Percentiles rank a stretch among this genome's conserved stretches.
These are phyloP conservation scores for Vitis amurensis DNA, from an alignment of 164 flowering plant genomes.

Conservation along the genomic window DNA sequence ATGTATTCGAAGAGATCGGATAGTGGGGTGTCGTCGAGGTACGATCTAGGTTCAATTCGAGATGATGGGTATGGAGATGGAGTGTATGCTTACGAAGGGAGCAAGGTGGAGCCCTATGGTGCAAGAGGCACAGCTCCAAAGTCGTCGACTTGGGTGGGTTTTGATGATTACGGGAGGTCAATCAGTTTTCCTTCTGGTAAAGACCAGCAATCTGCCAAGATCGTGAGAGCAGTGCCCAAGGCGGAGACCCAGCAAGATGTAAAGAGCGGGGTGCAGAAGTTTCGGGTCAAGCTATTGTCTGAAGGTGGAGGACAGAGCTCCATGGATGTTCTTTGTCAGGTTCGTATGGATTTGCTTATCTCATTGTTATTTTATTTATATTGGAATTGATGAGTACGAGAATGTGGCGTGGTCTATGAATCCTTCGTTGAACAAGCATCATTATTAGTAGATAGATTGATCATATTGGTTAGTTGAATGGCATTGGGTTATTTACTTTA, in stretches of 20 bases:
- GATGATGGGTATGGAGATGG: conserved; percentile 63
- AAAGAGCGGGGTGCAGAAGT: conserved; percentile 86
- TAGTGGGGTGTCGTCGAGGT: conserved; percentile 15
- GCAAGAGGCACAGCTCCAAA: conserved; percentile 75
- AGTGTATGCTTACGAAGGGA: conserved; percentile 76
- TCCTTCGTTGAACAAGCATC: no score
- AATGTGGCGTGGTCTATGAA: no score
- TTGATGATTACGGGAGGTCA: conserved; percentile 95
- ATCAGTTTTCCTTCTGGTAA: conserved; percentile 31
- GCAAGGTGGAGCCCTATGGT: conserved; percentile 80
- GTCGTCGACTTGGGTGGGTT: conserved; percentile 59
- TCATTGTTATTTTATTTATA: not conserved
- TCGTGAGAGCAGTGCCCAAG: conserved; percentile 88
- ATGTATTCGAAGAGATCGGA: conserved; percentile 38
- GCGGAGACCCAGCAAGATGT: conserved; percentile 71
- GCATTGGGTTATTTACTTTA: no score
- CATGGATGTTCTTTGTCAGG: conserved; percentile 99
- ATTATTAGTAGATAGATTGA: no score
- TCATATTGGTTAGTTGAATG: no score
- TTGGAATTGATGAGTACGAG: not conserved
- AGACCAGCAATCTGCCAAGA: conserved; percentile 39
- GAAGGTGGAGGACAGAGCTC: conserved; percentile 77
- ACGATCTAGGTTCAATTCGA: conserved; percentile 18
- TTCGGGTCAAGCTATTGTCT: conserved; percentile 83
- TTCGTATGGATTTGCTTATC: conserved; percentile 12